Evolutionary conservation across 306 rosid species (phyloP).

Genomic region (Cicer arietinum): DNA sequence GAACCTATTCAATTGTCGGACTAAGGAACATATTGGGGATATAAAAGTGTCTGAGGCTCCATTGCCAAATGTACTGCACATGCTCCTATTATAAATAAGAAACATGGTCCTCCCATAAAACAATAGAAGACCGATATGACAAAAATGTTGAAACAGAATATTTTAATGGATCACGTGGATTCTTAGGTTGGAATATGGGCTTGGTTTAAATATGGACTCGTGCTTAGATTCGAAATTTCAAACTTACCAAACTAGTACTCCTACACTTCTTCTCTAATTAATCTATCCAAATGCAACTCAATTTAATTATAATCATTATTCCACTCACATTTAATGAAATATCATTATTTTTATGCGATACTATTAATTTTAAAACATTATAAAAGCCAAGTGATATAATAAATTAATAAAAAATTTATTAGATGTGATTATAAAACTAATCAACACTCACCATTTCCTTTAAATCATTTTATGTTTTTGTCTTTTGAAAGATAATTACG

Average conservation of each 20-base stretch:
- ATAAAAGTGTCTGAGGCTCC: background rate
- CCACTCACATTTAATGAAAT: too few relatives aligned
- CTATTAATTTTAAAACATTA: too few relatives aligned
- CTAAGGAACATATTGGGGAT: conserved; percentile 25
- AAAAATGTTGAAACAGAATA: conserved; percentile 24
- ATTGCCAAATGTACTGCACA: conserved; percentile 11
- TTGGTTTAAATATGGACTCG: background rate
- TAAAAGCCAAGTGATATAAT: too few relatives aligned
- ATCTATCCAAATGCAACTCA: background rate
- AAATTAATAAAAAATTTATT: too few relatives aligned
- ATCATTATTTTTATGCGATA: too few relatives aligned
- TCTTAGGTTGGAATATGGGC: conserved; percentile 21
- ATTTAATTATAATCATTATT: background rate
- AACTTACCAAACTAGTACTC: too few relatives aligned
- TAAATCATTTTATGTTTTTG: too few relatives aligned
- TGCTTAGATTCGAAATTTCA: background rate
- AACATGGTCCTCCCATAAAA: conserved; percentile 6
- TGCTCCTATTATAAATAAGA: background rate
- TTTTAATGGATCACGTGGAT: conserved; percentile 1
- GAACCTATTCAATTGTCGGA: conserved; percentile 19
- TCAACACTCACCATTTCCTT: too few relatives aligned
- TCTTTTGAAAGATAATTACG: too few relatives aligned
- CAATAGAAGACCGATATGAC: conserved; percentile 15
- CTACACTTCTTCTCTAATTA: background rate
- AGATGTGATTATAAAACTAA: too few relatives aligned